These are phyloP conservation scores for Diaporthe nobilis DNA, from an alignment of 2,329 filamentous ascomycete species.

Conservation along the genomic window DNA sequence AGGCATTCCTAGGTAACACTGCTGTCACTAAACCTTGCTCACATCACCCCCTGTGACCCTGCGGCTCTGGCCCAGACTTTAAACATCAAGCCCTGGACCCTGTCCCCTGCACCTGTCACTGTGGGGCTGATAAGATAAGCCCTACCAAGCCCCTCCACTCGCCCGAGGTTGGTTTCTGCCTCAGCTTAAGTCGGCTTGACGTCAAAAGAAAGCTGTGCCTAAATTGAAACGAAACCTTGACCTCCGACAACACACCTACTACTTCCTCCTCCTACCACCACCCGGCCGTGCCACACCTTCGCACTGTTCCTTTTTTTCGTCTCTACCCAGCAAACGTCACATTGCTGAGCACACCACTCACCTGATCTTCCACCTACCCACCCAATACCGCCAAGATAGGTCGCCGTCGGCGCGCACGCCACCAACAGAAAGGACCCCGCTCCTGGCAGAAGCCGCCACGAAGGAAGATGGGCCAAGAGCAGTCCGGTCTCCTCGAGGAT, in stretches of 20 bases:
- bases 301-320: neutral
- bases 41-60: neutral
- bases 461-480: constrained; percentile 87
- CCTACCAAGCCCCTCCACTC: constrained; percentile 24
- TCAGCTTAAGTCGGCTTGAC: constrained; percentile 9
- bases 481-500: constrained; percentile 77
- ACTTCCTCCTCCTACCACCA: neutral
- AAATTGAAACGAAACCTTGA: neutral
- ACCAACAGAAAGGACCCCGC: constrained; percentile 49
- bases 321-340: neutral
- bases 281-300: neutral
- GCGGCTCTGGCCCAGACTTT: constrained; percentile 7
- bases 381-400: constrained; percentile 54
- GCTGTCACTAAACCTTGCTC: neutral
- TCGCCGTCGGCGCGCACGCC: constrained; percentile 54
- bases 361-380: neutral
- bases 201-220: constrained; percentile 13
- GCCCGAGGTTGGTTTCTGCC: constrained; percentile 20
- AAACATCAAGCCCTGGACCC: constrained; percentile 9
- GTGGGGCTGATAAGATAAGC: constrained; percentile 30
- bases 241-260: neutral
- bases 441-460: constrained; percentile 42
- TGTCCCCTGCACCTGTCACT: neutral
- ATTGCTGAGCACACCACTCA: neutral
- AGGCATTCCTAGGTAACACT: neutral